A percentile compares a stretch with the other conserved stretches of the same genome.
These are phyloP conservation scores for Nepenthes mirabilis DNA, from an alignment of 148 eudicot genomes.

Conservation along the genomic window DNA sequence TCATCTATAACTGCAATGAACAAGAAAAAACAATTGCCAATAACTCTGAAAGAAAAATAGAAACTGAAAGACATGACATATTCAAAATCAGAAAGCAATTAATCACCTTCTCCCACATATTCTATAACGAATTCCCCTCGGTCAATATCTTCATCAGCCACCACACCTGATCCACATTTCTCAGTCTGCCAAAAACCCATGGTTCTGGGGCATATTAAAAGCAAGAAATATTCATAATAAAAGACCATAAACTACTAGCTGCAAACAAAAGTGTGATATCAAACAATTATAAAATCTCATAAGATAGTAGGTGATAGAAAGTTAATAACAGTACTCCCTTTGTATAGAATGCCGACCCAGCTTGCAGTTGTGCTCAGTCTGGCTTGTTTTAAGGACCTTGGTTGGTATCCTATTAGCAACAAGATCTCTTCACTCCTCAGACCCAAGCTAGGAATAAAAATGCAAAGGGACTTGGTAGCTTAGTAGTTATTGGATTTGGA, in stretches of 20 bases:
- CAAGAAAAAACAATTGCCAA: slow-evolving; percentile 8
- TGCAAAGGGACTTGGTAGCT: too few relatives aligned
- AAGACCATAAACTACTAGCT: not conserved
- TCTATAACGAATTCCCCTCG: slow-evolving; percentile 88
- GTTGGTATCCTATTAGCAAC: too few relatives aligned
- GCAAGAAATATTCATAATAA: not conserved
- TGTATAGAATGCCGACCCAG: too few relatives aligned
- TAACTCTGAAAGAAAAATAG: not conserved
- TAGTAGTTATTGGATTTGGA: too few relatives aligned
- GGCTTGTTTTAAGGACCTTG: too few relatives aligned
- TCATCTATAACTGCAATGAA: slow-evolving; percentile 85
- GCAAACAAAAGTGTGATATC: not conserved
- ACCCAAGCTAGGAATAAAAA: too few relatives aligned
- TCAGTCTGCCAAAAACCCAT: slow-evolving; percentile 63
- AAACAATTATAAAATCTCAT: not conserved
- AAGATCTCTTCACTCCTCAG: too few relatives aligned
- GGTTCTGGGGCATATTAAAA: slow-evolving; percentile 5
- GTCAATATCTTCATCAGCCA: slow-evolving; percentile 91
- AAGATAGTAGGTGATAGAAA: too few relatives aligned
- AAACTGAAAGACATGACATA: not conserved
- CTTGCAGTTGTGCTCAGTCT: too few relatives aligned
- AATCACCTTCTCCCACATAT: slow-evolving; percentile 96
- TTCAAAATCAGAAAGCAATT: slow-evolving; percentile 2
- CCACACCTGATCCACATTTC: slow-evolving; percentile 94
- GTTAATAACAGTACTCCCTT: too few relatives aligned